Percentiles rank a stretch among this genome's conserved stretches.
Conservation (phyloP, 2,329 filamentous ascomycete species). For the Talaromyces amestolkiae region DNA sequence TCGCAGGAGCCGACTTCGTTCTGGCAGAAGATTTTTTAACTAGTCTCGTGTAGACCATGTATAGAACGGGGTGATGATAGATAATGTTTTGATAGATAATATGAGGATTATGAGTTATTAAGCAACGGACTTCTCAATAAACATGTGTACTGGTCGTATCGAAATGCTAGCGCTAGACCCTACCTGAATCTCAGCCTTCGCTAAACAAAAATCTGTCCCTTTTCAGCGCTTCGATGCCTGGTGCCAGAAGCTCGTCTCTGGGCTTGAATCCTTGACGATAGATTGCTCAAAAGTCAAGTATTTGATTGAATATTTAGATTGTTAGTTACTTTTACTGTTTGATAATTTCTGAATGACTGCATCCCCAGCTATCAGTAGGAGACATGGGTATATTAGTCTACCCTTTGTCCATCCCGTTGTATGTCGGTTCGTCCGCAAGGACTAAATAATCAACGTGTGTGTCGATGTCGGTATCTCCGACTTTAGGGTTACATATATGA, state of each 20-base stretch:
- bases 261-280: too few relatives aligned
- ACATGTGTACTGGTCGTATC: neutral
- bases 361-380: neutral
- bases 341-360: too few relatives aligned
- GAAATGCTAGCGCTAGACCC: neutral
- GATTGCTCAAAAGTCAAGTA: too few relatives aligned
- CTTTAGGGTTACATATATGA: neutral
- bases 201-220: too few relatives aligned
- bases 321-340: too few relatives aligned
- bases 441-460: too few relatives aligned
- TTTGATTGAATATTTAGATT: too few relatives aligned
- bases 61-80: neutral
- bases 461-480: neutral
- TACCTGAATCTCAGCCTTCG: neutral
- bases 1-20: slow-evolving; percentile 31
- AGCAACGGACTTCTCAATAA: neutral
- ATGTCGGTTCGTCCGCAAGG: neutral
- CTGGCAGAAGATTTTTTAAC: slow-evolving; percentile 27
- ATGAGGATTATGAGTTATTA: neutral
- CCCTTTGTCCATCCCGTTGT: neutral
- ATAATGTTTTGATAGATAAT: neutral
- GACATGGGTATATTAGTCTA: neutral
- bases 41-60: neutral
- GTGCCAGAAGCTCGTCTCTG: too few relatives aligned
- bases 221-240: too few relatives aligned